phyloP scores from a whole-genome alignment of 2,329 filamentous ascomycete species.

The Rhytidhysteron rufulum region DNA sequence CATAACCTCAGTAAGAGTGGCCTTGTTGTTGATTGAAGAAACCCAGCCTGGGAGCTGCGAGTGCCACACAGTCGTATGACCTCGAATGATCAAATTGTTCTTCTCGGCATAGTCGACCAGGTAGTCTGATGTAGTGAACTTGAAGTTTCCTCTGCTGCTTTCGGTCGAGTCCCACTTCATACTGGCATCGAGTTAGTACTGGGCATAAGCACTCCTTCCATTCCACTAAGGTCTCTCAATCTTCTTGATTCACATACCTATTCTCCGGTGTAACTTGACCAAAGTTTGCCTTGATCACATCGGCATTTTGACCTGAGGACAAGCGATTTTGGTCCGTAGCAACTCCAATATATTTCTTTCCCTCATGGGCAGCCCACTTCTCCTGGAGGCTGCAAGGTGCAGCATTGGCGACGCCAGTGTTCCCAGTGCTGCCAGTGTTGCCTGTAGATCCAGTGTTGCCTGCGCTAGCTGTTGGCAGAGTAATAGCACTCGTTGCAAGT shows the following conservation, averaged over 20 bases:
- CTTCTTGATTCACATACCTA: conserved; percentile 22
- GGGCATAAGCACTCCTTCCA: no score
- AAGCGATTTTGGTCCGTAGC: conserved; percentile 55
- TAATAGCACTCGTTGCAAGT: not conserved
- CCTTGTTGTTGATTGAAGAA: conserved; percentile 49
- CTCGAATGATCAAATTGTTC: conserved; percentile 59
- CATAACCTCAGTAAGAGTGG: conserved; percentile 53
- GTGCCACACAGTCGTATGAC: conserved; percentile 66
- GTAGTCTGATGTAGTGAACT: conserved; percentile 54
- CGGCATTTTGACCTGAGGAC: conserved; percentile 47
- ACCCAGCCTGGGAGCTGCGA: conserved; percentile 54
- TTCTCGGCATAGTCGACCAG: conserved; percentile 55
- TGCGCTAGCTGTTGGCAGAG: not conserved
- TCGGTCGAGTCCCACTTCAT: conserved; percentile 67
- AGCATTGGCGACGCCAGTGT: not conserved
- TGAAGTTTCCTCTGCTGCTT: conserved; percentile 38
- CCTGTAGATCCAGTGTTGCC: not conserved
- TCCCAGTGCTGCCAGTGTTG: not conserved
- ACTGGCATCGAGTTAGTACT: conserved; percentile 25
- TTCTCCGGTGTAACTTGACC: conserved; percentile 66
- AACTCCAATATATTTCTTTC: conserved; percentile 65
- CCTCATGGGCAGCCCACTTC: conserved; percentile 55
- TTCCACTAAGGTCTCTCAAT: no score
- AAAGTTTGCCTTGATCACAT: conserved; percentile 60
- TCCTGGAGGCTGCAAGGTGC: conserved; percentile 47